phyloP scores from a whole-genome alignment of 2,329 filamentous ascomycete genomes.

The Colletotrichum ledebouriae region DNA sequence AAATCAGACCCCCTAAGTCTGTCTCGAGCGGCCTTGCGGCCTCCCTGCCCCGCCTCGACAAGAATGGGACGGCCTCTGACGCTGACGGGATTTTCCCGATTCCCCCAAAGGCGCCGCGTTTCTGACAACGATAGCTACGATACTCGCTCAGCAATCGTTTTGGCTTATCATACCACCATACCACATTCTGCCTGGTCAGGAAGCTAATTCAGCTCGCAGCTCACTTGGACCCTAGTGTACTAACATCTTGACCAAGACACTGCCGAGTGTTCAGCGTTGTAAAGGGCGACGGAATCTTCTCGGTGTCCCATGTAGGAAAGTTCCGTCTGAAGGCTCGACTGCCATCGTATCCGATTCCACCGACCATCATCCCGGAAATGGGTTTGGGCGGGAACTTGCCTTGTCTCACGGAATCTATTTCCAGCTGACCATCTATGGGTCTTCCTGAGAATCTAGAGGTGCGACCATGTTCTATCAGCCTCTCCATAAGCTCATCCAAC shows the following conservation, averaged over 20 bases:
- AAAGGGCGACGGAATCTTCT: slow-evolving; percentile 10
- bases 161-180: no score
- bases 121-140: background rate
- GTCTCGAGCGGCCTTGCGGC: slow-evolving; percentile 1
- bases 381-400: slow-evolving; percentile 3
- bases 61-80: slow-evolving; percentile 4
- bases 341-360: slow-evolving; percentile 7
- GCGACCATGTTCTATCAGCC: slow-evolving; percentile 12
- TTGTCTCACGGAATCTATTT: slow-evolving; percentile 21
- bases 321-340: slow-evolving; percentile 27
- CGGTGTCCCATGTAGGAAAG: slow-evolving; percentile 26
- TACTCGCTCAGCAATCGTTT: no score
- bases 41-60: slow-evolving; percentile 13
- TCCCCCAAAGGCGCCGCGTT: background rate
- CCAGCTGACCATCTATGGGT: slow-evolving; percentile 16
- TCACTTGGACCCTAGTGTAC: no score
- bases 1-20: slow-evolving; percentile 19
- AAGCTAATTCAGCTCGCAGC: no score
- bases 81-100: background rate
- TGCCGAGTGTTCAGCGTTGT: no score
- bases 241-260: no score
- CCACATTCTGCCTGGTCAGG: no score
- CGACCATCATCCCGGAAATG: slow-evolving; percentile 27
- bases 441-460: slow-evolving; percentile 3
- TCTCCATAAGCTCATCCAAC: slow-evolving; percentile 22